Percentiles rank a stretch among this genome's conserved stretches.
Conservation (phyloP, 768 basidiomycete genomes). For the Termitomyces sp. region DNA sequence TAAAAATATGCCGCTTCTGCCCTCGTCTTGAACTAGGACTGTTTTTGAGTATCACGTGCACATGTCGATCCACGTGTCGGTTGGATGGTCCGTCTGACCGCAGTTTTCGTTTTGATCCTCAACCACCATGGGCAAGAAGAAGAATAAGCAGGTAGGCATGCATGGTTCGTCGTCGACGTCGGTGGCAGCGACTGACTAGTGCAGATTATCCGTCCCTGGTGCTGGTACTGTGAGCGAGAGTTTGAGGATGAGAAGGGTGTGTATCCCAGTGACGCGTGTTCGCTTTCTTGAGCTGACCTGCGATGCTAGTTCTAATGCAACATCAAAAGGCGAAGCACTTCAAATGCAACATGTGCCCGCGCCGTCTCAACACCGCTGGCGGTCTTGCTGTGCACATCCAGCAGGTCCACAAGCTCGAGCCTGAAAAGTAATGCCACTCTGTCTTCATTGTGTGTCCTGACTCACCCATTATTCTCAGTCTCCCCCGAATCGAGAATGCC, state of each 20-base stretch:
- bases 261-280: constrained; percentile 18
- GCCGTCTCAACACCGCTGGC: constrained; percentile 94
- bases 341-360: constrained; percentile 94
- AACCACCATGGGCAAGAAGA: constrained; percentile 53
- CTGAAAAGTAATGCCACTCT: constrained; percentile 66
- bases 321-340: constrained; percentile 99
- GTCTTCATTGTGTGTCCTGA: not conserved
- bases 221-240: constrained; percentile 99
- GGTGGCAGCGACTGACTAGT: constrained; percentile 3
- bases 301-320: constrained; percentile 83
- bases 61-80: not conserved
- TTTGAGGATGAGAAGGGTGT: constrained; percentile 99
- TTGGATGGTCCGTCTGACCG: not conserved
- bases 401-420: constrained; percentile 98
- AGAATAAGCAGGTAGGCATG: constrained; percentile 51
- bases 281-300: not conserved
- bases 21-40: not conserved
- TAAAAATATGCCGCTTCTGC: constrained; percentile 14
- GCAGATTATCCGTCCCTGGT: constrained; percentile 89
- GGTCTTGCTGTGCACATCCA: constrained; percentile 97
- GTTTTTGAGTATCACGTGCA: constrained; percentile 2
- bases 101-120: constrained; percentile 3
- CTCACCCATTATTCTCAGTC: constrained; percentile 34
- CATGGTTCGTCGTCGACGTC: not conserved
- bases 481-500: constrained; percentile 94